Conservation (phyloP, 2,329 filamentous ascomycete species). For the Cladosporium cucumerinum region DNA sequence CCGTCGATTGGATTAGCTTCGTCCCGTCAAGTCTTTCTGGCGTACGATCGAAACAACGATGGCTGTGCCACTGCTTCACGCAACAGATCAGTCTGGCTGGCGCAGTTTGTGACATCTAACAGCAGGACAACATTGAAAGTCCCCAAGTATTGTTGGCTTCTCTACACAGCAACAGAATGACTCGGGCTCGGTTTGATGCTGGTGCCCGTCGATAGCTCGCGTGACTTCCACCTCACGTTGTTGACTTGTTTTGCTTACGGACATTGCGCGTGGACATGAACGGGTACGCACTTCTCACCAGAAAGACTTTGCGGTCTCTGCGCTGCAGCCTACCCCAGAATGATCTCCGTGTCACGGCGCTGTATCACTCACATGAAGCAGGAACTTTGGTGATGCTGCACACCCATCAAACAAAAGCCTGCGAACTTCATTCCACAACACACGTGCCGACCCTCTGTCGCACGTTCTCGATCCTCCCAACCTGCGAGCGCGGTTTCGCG, state of each 20-base stretch:
- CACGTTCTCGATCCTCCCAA: slow-evolving; percentile 20
- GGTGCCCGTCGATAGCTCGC: neutral
- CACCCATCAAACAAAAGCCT: slow-evolving; percentile 8
- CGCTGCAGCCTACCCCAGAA: neutral
- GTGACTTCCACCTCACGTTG: neutral
- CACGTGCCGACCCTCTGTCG: slow-evolving; percentile 27
- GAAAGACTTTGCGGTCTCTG: slow-evolving; percentile 12
- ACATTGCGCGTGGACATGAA: neutral
- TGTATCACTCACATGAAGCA: slow-evolving; percentile 15
- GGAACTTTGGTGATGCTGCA: slow-evolving; percentile 5
- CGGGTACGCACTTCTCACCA: slow-evolving; percentile 2
- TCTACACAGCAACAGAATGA: neutral
- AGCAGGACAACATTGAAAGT: neutral
- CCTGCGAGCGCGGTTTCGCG: slow-evolving; percentile 10
- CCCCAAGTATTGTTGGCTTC: neutral
- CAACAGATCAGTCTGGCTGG: neutral
- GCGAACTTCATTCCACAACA: slow-evolving; percentile 21
- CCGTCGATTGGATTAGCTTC: slow-evolving; percentile 8
- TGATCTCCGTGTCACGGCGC: slow-evolving; percentile 11
- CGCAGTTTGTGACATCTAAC: slow-evolving; percentile 13
- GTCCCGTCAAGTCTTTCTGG: neutral
- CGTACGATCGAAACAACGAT: slow-evolving; percentile 5
- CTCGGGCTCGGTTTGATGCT: neutral
- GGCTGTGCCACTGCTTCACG: slow-evolving; percentile 2
- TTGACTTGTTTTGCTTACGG: neutral